Base-by-base conservation (phyloP, 2,329 filamentous ascomycete genomes). In the Fusarium begoniae region DNA sequence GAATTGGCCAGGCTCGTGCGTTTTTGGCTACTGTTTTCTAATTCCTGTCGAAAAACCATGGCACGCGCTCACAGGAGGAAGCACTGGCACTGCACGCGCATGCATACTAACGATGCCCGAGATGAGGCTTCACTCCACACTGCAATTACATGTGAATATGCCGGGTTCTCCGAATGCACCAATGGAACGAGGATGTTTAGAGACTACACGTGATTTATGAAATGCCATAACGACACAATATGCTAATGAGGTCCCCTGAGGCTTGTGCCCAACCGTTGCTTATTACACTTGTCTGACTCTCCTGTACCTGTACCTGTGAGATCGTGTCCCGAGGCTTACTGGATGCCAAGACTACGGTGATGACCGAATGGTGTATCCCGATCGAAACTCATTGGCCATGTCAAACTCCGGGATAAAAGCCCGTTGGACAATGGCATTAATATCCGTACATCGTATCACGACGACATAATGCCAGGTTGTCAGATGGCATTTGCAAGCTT, bases 71-170 rank as follows among this genome's bases (percentile, higher is more conserved):
- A 47, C 45, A 74, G 58, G 71, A 71, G 40, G 41, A 63, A 55
- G 57, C 47, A 69, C 48, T 58, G 47, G 57, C 44, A 69, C 57
- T 58, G 40, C 58, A 47, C 43, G 41, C 53, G 37, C 48, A 70
- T 64, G 51, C 58, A 74, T 47, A 24, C 45, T 28, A 28, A 26
- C 4, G 28, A n/a, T 48, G 62, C n/a, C 68, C 63, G 67, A 78
- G 70, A 72, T 75, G 68, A 75, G 63, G 59, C 37, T 58, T 61
- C 58, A 50, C 43, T 64, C n/a, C 26, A 45, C 58, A 74, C 72
- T 75, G 67, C 79, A 80, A 77, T 78, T 75, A 70, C 80, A 81
- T 82, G 81, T 82, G 81, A 82, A 81, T 78, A 74, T 77, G 20
- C 76, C 77, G 76, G 72, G 54, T 28, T 51, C 56, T 45, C 63